Base-by-base conservation (phyloP, 345 rosid species). In the Conringia planisiliqua region DNA sequence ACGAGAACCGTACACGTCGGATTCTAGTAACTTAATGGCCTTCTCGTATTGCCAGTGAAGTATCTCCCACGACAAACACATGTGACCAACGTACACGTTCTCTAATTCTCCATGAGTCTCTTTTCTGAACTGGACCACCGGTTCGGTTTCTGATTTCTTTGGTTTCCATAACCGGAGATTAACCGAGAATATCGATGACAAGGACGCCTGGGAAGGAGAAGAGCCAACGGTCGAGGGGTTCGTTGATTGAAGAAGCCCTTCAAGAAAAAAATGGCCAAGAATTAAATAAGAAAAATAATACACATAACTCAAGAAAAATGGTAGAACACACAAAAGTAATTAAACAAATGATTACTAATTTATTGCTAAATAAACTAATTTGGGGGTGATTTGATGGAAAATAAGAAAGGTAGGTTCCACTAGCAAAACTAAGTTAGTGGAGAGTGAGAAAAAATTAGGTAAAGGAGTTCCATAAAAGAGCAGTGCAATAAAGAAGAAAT, bases 1-100 rank as follows among this genome's bases (percentile, higher is more conserved):
- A 7, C 83, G 85, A 12, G 70, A 57, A 11, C 85, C 78, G n/a
- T 77, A 78, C 3, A 79, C 85, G 65, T 95, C 99, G 0, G 97
- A 86, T 40, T 90, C 92, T 67, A 92, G 86, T 35, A 92, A 70
- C 62, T 90, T 86, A 30, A 92, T 66, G 2, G 97, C 86, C 72
- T 88, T 95, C 32, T 84, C 86, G 33, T 90, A 95, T 79, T 95
- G 96, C 97, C 97, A 95, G 54, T 92, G 90, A 55, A 95, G 99
- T 55, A 92, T 86, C 71, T 95, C 99, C 99, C 99, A 95, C 0
- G 99, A 87, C 38, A 95, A 92, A 85, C 99, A 95, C 85, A 92
- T 55, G 52, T 95, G 99, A 54, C 97, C 99, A n/a, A 92, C 97
- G 62, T 95, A 95, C 3, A 92, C 96, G 27, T 79, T 79, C 76